These are phyloP conservation scores for Alternaria brassicae DNA, from an alignment of 2,329 filamentous ascomycete genomes.

Conservation along the genomic window DNA sequence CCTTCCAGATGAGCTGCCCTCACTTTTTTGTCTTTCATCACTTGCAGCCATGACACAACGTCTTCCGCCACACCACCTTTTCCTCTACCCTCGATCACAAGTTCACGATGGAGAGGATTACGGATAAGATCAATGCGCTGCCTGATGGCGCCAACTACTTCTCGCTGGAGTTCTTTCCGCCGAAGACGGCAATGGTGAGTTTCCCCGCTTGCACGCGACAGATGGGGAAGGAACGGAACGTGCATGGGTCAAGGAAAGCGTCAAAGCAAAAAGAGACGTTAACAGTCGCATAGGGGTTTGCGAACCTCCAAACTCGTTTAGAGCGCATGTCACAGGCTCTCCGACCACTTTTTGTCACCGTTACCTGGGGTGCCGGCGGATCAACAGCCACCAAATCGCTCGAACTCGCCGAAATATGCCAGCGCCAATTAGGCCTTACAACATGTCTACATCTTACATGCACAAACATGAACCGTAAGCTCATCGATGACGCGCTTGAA, in stretches of 20 bases:
- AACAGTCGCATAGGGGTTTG: slow-evolving; percentile 69
- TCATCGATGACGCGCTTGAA: slow-evolving; percentile 88
- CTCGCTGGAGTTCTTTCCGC: slow-evolving; percentile 98
- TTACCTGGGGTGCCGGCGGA: slow-evolving; percentile 97
- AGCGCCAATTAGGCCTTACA: slow-evolving; percentile 87
- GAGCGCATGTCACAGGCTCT: slow-evolving; percentile 94
- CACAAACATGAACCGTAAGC: slow-evolving; percentile 89
- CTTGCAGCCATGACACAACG: slow-evolving; percentile 40
- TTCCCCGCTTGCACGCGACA: slow-evolving; percentile 32
- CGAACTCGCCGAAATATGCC: slow-evolving; percentile 93
- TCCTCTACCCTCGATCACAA: neutral
- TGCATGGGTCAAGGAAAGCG: neutral
- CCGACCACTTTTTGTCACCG: slow-evolving; percentile 91
- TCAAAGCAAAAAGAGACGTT: slow-evolving; percentile 6
- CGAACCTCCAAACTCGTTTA: slow-evolving; percentile 90
- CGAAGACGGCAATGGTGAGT: slow-evolving; percentile 85
- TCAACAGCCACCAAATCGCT: slow-evolving; percentile 90
- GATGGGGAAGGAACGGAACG: neutral
- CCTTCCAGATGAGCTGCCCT: slow-evolving; percentile 29
- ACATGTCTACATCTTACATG: slow-evolving; percentile 97
- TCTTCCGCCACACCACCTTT: slow-evolving; percentile 19
- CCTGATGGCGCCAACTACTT: slow-evolving; percentile 84
- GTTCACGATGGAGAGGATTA: slow-evolving; percentile 69
- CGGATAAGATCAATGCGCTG: slow-evolving; percentile 91
- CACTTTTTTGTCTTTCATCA: slow-evolving; percentile 32